Base-by-base conservation (phyloP, 805 yeast species). In the Candida taoyuanica region DNA sequence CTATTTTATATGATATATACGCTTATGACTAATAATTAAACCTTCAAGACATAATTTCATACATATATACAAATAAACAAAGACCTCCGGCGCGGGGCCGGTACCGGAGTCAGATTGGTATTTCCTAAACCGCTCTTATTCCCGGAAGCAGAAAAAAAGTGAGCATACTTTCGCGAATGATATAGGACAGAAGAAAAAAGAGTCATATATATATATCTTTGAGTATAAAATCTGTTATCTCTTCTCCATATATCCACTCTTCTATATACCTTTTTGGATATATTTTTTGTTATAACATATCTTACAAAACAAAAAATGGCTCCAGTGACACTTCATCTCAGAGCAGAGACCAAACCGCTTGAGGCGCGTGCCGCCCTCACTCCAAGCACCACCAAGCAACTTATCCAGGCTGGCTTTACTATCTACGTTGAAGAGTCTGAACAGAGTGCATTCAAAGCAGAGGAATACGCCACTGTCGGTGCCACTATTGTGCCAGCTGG, bases 291-390 rank as follows among this genome's bases (percentile, higher is more conserved):
- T n/a, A n/a, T n/a, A n/a, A n/a, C n/a, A n/a, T n/a, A n/a, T n/a
- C n/a, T n/a, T n/a, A n/a, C n/a, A n/a, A n/a, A n/a, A n/a, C 17
- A 17, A 28, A 28, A 7, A 31, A 52, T 49, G 57, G 40, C 55
- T 27, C 59, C 72, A 48, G 86, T 83, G 27, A 78, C 73, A 37
- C 69, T 93, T 48, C 98, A 93, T 56, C 70, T 93, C 46, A 83
- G 99, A 71, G 97, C 97, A 24, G 98, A 93, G 64, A 85, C 93
- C 55, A 93, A 93, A 76, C 96, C 98, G 19, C 67, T 87, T 56
- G 99, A 93, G 69, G 96, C 94, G 46, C 83, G 98, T 70, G 95
- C 98, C 31, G 97, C 96, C 31, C 72, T 93, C 53, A 88, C 98
- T 2, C 99, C 99, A 23, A 65, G 86, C 31, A 85, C 96, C 29